phyloP scores from a whole-genome alignment of 768 basidiomycete genomes.

The Hortiboletus flavorubellus region DNA sequence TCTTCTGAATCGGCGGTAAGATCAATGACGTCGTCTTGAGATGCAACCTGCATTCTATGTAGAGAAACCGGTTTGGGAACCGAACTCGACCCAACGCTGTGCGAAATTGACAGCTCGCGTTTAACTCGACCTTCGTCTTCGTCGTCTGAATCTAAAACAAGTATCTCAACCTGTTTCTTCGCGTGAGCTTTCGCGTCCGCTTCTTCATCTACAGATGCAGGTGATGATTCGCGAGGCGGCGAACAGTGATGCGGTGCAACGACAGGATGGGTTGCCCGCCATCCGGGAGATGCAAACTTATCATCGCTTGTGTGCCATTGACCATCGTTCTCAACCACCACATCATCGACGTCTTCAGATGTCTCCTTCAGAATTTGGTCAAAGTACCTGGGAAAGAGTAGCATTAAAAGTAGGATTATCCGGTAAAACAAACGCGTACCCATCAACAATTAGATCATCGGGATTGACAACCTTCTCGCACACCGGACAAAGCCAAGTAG shows the following conservation, averaged over 20 bases:
- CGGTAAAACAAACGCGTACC: slow-evolving; percentile 45
- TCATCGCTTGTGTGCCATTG: slow-evolving; percentile 94
- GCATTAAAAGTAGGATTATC: neutral
- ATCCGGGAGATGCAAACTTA: slow-evolving; percentile 71
- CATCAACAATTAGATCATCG: slow-evolving; percentile 88
- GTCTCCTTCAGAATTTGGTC: slow-evolving; percentile 77
- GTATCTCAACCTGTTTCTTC: slow-evolving; percentile 54
- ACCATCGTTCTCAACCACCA: slow-evolving; percentile 90
- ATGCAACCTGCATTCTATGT: slow-evolving; percentile 13
- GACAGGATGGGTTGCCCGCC: slow-evolving; percentile 58
- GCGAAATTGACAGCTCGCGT: slow-evolving; percentile 68
- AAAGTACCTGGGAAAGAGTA: slow-evolving; percentile 63
- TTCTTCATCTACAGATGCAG: slow-evolving; percentile 30
- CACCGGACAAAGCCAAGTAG: slow-evolving; percentile 93
- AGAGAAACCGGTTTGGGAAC: slow-evolving; percentile 27
- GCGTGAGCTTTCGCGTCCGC: slow-evolving; percentile 39
- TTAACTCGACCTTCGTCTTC: slow-evolving; percentile 77
- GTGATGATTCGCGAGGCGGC: slow-evolving; percentile 29
- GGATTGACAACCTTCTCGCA: slow-evolving; percentile 78
- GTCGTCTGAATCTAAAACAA: slow-evolving; percentile 70
- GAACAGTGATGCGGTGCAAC: slow-evolving; percentile 21
- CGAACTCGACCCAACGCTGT: slow-evolving; percentile 42
- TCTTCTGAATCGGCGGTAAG: slow-evolving; percentile 80
- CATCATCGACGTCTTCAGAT: slow-evolving; percentile 82
- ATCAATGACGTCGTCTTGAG: slow-evolving; percentile 67